Evolutionary conservation across 805 yeast species (phyloP).

Genomic region (Brettanomyces anomalus): DNA sequence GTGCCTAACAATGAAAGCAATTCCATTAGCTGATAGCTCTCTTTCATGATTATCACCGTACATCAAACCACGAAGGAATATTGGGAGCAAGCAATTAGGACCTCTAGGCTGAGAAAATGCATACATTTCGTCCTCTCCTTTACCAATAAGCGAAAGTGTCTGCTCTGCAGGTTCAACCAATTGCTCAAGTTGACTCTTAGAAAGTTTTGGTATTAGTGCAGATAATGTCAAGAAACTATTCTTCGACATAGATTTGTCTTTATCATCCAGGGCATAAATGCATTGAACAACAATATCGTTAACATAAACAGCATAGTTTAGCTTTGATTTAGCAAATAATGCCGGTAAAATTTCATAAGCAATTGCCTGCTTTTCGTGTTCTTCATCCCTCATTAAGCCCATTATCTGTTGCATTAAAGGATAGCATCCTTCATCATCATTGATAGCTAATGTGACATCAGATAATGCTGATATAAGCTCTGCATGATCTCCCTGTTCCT

Average conservation of each 20-base stretch:
- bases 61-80: conserved; percentile 92
- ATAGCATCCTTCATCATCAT: conserved; percentile 71
- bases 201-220: conserved; percentile 58
- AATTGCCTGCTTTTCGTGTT: conserved; percentile 50
- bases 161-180: conserved; percentile 75
- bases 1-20: conserved; percentile 76
- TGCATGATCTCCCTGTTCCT: conserved; percentile 23
- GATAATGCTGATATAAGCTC: conserved; percentile 52
- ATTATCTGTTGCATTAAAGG: conserved; percentile 77
- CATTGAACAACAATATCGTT: conserved; percentile 68
- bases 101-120: conserved; percentile 77
- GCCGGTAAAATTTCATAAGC: conserved; percentile 58
- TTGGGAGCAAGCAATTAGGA: conserved; percentile 80
- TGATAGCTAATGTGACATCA: conserved; percentile 62
- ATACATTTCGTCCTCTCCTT: conserved; percentile 53
- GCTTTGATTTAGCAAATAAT: conserved; percentile 55
- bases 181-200: conserved; percentile 68
- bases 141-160: conserved; percentile 59
- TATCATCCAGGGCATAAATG: conserved; percentile 65
- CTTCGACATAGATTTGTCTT: conserved; percentile 50
- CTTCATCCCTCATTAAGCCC: conserved; percentile 69
- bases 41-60: conserved; percentile 80
- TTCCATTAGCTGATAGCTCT: conserved; percentile 80
- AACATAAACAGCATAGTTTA: conserved; percentile 66
- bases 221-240: conserved; percentile 58